Base-by-base conservation (phyloP, 257 asterid genomes). In the Solanum medicagineum region DNA sequence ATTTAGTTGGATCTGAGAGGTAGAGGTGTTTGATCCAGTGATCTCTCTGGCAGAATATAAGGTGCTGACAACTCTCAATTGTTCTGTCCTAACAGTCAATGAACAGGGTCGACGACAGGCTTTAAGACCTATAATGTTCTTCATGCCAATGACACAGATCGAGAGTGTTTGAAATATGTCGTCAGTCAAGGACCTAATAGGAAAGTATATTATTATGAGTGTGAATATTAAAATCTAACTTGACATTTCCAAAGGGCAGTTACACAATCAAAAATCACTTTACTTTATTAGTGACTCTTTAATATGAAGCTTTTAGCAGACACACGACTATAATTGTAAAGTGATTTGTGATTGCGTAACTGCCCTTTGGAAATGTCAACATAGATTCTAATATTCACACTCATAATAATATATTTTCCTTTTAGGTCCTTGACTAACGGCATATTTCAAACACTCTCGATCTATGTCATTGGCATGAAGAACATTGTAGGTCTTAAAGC, bases 21-120 rank as follows among this genome's bases (percentile, higher is more conserved):
- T 96, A 29, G 89, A 95, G 87, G 92, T 96, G 62, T 95, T 95
- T 70, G 98, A 96, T 87, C 99, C 99, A 1, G 85, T 97, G 84
- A 93, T 95, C 54, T 94, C 97, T 69, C 55, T 86, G 82, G 92
- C 91, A 17, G 97, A 96, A 86, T 92, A 93, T 1, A 93, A 84
- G 88, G 95, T 95, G 63, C 83, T 97, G 90, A 65, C 89, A 29
- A 86, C 96, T 54, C 92, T 97, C 16, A 97, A 98, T 11, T 95
- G 96, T 62, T 89, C 91, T 24, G 98, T 94, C 80, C 88, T 97
- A 44, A 90, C 97, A 10, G 26, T 97, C n/a, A 95, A 97, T 53
- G 98, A 97, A 89, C 94, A 93, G 20, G 95, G 98, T 60, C 86
- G 94, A 56, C 85, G 98, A 65, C 89, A 70, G 86, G 97, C 87